Conservation (phyloP, 2,329 filamentous ascomycete genomes). For the Diaporthe sp. region DNA sequence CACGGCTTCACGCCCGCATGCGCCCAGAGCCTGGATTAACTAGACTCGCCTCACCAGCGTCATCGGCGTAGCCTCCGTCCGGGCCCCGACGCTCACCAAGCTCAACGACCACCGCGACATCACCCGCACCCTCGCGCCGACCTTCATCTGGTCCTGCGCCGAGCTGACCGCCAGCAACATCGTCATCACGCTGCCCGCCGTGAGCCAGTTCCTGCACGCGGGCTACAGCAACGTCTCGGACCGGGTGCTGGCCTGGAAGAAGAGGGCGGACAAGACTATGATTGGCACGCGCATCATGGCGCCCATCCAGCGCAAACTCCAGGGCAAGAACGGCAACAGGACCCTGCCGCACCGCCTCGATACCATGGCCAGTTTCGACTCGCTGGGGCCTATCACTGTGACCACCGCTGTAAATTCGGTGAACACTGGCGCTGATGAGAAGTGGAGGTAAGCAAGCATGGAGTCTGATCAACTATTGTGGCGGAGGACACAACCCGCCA, state of each 20-base stretch:
- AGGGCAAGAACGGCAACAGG: background rate
- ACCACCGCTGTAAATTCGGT: background rate
- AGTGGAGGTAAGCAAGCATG: conserved; percentile 3
- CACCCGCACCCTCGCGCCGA: conserved; percentile 1
- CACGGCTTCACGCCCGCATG: too few species aligned
- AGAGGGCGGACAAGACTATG: background rate
- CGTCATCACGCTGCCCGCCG: conserved; percentile 10
- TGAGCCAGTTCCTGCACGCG: conserved; percentile 20
- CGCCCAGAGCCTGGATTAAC: background rate
- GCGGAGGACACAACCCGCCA: background rate
- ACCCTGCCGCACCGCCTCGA: conserved; percentile 1
- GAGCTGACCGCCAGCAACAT: conserved; percentile 24
- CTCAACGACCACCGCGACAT: conserved; percentile 20
- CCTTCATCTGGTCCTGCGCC: conserved; percentile 20
- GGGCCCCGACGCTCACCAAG: background rate
- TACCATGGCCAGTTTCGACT: conserved; percentile 22
- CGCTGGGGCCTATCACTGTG: conserved; percentile 1
- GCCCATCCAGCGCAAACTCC: background rate
- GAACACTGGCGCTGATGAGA: background rate
- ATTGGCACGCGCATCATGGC: background rate
- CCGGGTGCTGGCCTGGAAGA: background rate
- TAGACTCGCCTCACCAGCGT: background rate
- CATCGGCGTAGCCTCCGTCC: conserved; percentile 14
- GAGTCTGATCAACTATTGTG: background rate
- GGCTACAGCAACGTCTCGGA: background rate